Conservation (phyloP, 2,329 filamentous ascomycete species). For the Sporothrix curviconia region DNA sequence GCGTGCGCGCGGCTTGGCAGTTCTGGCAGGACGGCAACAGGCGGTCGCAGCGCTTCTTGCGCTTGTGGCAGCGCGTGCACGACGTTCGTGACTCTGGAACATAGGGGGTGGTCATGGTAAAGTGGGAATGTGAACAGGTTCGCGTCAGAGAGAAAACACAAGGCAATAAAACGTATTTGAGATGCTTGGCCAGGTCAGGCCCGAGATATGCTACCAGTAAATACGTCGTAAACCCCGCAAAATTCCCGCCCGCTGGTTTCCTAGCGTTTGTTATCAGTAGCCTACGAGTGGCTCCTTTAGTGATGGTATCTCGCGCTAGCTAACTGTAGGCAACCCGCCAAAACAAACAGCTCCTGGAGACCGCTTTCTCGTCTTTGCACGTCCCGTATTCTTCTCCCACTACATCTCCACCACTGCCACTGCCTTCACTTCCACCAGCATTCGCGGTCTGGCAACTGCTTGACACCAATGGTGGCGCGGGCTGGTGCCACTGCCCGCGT, state of each 20-base stretch:
- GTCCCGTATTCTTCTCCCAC: neutral
- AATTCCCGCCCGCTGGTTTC: neutral
- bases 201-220: neutral
- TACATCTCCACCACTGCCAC: constrained; percentile 25
- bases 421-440: constrained; percentile 30
- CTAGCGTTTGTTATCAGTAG: neutral
- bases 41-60: constrained; percentile 39
- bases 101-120: neutral
- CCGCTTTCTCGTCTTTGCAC: too few relatives aligned
- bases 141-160: too few relatives aligned
- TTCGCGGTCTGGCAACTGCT: constrained; percentile 26
- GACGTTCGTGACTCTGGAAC: constrained; percentile 15
- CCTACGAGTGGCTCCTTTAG: neutral
- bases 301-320: neutral
- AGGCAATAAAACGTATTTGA: too few relatives aligned
- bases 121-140: neutral
- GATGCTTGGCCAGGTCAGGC: neutral
- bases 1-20: constrained; percentile 30
- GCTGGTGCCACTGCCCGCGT: constrained; percentile 32
- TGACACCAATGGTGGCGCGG: constrained; percentile 28
- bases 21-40: constrained; percentile 33
- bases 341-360: too few relatives aligned
- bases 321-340: too few relatives aligned
- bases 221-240: too few relatives aligned
- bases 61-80: constrained; percentile 30